Percentiles rank a stretch among this genome's conserved stretches.
These are phyloP conservation scores for Talinum fruticosum DNA, from an alignment of 148 eudicot genomes.

Conservation along the genomic window DNA sequence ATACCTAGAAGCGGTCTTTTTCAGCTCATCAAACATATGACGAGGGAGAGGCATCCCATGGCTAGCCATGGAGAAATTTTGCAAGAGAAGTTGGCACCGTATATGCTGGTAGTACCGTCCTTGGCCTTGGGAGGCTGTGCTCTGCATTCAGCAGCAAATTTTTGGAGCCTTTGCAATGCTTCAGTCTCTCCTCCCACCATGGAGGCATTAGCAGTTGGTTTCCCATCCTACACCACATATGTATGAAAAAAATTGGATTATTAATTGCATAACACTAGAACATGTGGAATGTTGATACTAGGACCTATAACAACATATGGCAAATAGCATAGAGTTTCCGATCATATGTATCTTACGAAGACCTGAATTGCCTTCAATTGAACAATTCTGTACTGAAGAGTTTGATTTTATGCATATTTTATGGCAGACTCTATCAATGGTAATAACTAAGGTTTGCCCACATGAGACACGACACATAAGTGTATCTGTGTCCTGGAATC, in stretches of 20 bases:
- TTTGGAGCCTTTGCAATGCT: conserved; percentile 79
- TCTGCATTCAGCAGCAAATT: conserved; percentile 79
- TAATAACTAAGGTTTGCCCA: neutral
- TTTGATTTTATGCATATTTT: neutral
- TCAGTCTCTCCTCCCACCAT: conserved; percentile 94
- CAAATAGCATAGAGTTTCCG: neutral
- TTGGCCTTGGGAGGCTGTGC: conserved; percentile 72
- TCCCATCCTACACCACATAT: conserved; percentile 52
- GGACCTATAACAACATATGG: neutral
- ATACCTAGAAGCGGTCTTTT: conserved; percentile 78
- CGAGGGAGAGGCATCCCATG: conserved; percentile 98
- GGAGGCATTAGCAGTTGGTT: conserved; percentile 64
- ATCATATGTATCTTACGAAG: neutral
- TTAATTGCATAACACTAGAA: neutral
- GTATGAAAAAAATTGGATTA: neutral
- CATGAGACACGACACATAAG: neutral
- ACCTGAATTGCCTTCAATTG: neutral
- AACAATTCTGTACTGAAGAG: neutral
- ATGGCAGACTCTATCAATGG: neutral
- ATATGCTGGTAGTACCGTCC: conserved; percentile 69
- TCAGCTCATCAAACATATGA: conserved; percentile 86
- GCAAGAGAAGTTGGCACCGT: conserved; percentile 96
- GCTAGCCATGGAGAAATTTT: conserved; percentile 97
- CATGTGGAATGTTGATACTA: neutral
- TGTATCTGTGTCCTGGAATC: neutral